A percentile compares a stretch with the other conserved stretches of the same genome.
phyloP scores from a whole-genome alignment of 371 early-diverging fungal species.

The Mortierella sp. region DNA sequence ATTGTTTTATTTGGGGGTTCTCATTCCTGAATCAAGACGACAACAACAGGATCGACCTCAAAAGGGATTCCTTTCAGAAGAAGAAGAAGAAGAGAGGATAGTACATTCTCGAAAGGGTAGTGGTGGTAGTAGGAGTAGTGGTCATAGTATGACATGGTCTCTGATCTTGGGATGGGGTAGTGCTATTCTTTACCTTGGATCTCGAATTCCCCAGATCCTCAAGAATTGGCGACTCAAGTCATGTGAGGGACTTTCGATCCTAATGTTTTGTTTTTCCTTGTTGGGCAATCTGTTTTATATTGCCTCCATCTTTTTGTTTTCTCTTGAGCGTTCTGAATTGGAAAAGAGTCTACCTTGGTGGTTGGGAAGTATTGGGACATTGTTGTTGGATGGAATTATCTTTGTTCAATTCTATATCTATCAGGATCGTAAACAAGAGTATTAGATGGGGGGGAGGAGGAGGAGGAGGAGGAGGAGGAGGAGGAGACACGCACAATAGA shows the following conservation, averaged over 20 bases:
- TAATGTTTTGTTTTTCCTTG: slow-evolving; percentile 84
- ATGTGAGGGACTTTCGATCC: slow-evolving; percentile 76
- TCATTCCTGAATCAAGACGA: too few species aligned
- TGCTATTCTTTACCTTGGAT: slow-evolving; percentile 50
- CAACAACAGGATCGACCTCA: too few species aligned
- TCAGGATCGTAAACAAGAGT: background rate
- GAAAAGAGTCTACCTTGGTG: slow-evolving; percentile 64
- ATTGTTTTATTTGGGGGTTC: too few species aligned
- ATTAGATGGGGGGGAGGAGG: too few species aligned
- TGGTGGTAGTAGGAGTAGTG: too few species aligned
- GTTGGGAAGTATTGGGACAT: slow-evolving; percentile 53
- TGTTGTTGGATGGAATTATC: slow-evolving; percentile 60
- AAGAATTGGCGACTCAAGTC: slow-evolving; percentile 76
- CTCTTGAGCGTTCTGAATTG: slow-evolving; percentile 52
- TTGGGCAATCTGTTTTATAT: slow-evolving; percentile 80
- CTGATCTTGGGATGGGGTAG: slow-evolving; percentile 25
- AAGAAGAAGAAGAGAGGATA: too few species aligned
- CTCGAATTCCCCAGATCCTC: slow-evolving; percentile 85
- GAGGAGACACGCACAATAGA: too few species aligned
- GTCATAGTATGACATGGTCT: background rate
- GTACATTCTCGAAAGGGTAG: too few species aligned
- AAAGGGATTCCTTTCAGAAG: too few species aligned
- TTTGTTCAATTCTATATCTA: slow-evolving; percentile 59
- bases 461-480: too few species aligned
- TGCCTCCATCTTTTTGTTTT: slow-evolving; percentile 59